Evolutionary conservation across 169 alveolate genomes (phyloP).

Genomic region (Plasmodium yoelii): DNA sequence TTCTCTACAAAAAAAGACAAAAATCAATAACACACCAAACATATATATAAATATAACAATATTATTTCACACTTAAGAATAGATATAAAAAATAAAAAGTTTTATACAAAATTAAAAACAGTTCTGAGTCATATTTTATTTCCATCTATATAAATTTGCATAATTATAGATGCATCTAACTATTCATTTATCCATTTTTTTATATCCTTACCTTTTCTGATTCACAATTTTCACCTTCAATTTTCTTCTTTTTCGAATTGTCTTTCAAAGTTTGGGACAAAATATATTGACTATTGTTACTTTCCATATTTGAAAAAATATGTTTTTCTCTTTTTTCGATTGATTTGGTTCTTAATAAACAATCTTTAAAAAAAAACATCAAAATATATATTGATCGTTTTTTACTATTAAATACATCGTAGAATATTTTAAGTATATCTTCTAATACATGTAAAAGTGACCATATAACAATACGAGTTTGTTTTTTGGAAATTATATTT

Average conservation of each 20-base stretch:
- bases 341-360: background rate
- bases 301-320: background rate
- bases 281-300: background rate
- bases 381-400: constrained; percentile 47
- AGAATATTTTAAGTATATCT: constrained; percentile 33
- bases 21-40: too few species aligned
- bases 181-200: too few species aligned
- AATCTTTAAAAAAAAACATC: constrained; percentile 25
- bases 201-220: too few species aligned
- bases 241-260: too few species aligned
- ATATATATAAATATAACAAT: too few species aligned
- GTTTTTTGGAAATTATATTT: constrained; percentile 41
- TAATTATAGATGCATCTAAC: too few species aligned
- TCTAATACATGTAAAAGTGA: constrained; percentile 46
- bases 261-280: background rate
- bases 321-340: background rate
- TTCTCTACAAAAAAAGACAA: background rate
- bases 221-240: too few species aligned
- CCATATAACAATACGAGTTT: constrained; percentile 28
- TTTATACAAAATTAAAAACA: too few species aligned
- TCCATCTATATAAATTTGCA: too few species aligned
- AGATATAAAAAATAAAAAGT: too few species aligned
- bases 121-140: too few species aligned
- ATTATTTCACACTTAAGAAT: too few species aligned
- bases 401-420: constrained; percentile 10